Conservation (phyloP, 2,329 filamentous ascomycete species). For the Hortaea werneckii region DNA sequence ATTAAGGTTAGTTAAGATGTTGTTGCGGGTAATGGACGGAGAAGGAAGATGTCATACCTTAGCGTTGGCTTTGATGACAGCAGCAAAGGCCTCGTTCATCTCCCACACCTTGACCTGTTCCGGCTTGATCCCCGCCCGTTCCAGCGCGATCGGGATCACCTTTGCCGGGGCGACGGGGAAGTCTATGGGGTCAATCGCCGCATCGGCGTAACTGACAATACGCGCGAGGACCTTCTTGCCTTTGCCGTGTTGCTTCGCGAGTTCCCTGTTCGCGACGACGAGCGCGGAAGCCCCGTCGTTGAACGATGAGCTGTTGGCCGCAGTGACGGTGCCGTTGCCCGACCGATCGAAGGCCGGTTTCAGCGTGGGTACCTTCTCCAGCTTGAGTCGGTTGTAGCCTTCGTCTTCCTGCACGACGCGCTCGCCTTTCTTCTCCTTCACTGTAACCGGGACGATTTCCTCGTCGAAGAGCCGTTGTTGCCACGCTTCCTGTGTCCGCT, state of each 20-base stretch:
- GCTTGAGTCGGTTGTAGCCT: conserved; percentile 75
- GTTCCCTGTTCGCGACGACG: conserved; percentile 68
- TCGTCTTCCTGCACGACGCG: conserved; percentile 73
- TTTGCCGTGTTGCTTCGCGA: conserved; percentile 69
- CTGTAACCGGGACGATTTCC: conserved; percentile 79
- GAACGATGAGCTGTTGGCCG: conserved; percentile 85
- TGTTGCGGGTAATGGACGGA: neutral
- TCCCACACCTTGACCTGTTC: conserved; percentile 93
- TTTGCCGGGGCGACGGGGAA: conserved; percentile 90
- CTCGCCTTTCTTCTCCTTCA: conserved; percentile 76
- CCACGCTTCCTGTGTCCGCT: conserved; percentile 85
- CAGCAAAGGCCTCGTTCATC: conserved; percentile 97
- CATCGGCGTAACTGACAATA: conserved; percentile 79
- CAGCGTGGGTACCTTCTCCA: conserved; percentile 74
- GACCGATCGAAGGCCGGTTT: conserved; percentile 87
- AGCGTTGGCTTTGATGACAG: conserved; percentile 87
- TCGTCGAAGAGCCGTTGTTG: conserved; percentile 71
- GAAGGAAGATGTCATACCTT: conserved; percentile 45
- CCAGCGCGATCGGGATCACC: conserved; percentile 80
- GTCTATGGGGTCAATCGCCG: conserved; percentile 80
- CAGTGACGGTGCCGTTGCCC: conserved; percentile 81
- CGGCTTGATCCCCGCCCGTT: conserved; percentile 80
- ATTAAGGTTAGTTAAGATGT: neutral
- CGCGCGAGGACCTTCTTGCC: conserved; percentile 75
- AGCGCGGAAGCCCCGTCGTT: conserved; percentile 91